A percentile compares a stretch with the other conserved stretches of the same genome.
Evolutionary conservation across 2,329 filamentous ascomycete genomes (phyloP).

Genomic region (Lasiodiplodia sp.): DNA sequence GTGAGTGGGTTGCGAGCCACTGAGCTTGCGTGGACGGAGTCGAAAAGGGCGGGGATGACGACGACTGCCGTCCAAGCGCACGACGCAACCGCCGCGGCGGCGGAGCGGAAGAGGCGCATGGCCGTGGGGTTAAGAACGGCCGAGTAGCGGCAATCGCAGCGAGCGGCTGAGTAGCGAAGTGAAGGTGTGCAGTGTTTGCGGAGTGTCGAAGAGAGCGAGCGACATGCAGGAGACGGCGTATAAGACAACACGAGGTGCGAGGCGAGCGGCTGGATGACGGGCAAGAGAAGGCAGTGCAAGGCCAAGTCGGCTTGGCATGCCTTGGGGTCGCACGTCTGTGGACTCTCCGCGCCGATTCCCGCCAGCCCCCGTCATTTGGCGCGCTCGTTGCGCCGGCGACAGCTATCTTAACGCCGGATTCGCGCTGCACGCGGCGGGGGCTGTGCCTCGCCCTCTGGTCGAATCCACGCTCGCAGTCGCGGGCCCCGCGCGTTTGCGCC

Average conservation of each 20-base stretch:
- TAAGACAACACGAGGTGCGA: constrained; percentile 25
- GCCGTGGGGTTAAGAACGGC: constrained; percentile 17
- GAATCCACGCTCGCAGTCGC: neutral
- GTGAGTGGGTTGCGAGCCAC: constrained; percentile 73
- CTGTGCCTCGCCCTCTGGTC: constrained; percentile 1
- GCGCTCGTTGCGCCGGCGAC: constrained; percentile 15
- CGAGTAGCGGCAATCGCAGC: constrained; percentile 14
- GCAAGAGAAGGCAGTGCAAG: constrained; percentile 24
- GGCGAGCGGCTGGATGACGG: constrained; percentile 27
- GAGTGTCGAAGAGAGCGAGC: constrained; percentile 15
- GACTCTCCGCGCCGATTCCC: constrained; percentile 8
- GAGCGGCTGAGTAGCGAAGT: constrained; percentile 16
- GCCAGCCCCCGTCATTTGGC: constrained; percentile 9
- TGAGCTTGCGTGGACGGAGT: constrained; percentile 39
- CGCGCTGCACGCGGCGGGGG: neutral
- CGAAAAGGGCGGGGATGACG: constrained; percentile 34
- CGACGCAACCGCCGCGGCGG: constrained; percentile 33
- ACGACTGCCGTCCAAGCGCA: constrained; percentile 34
- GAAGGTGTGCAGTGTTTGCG: neutral
- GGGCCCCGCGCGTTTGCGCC: neutral
- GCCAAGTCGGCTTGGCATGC: constrained; percentile 20
- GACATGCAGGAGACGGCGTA: constrained; percentile 16
- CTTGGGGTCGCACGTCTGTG: constrained; percentile 9
- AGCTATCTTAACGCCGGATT: constrained; percentile 7
- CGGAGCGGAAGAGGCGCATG: constrained; percentile 41